Base-by-base conservation (phyloP, 495 filamentous ascomycete genomes). In the Tuber calosporum region DNA sequence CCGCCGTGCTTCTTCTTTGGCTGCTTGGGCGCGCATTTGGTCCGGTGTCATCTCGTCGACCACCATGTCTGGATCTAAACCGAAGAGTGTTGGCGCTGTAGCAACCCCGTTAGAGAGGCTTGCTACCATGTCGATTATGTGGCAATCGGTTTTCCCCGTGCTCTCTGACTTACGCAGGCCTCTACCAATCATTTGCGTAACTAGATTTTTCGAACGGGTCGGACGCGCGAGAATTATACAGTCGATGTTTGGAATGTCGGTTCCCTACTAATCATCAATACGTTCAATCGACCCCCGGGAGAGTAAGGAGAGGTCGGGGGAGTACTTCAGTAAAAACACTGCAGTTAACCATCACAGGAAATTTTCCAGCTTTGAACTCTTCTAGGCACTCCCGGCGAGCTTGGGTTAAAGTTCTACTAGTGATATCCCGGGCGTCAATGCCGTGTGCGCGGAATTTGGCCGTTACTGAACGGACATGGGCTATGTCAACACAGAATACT, bases 181-280 rank as follows among this genome's bases (percentile, higher is more conserved):
- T 74, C 95, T 89, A 0, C 95, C 95, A 68, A 99, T 96, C 95
- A 99, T 99, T 81, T 99, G 95, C 6, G 97, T 89, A 3, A 99
- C 86, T 11, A 99, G 85, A 76, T 97, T 97, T 34, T 90, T 88
- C 22, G 95, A 98, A 71, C 89, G 88, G 13, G 95, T 99, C 4
- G 95, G 95, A 43, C 96, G 85, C 8, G 93, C 94, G 58, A 99
- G 85, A 19, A 99, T 80, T 15, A 99, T 87, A 74, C 95, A 98
- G 82, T 99, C 95, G 73, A 98, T 92, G 81, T 98, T 98, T 5
- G 95, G 95, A 26, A 98, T 95, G 80, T 99, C 95, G 15, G 96
- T 99, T 20, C 91, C 80, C 76, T 78, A 26, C 39, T 36, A 19
- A 53, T 26, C 53, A 34, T 76, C 38, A 77, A 66, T 53, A 72